Evolutionary conservation across 2,329 filamentous ascomycete genomes (phyloP).

Genomic region (Pseudodiploospora longispora): DNA sequence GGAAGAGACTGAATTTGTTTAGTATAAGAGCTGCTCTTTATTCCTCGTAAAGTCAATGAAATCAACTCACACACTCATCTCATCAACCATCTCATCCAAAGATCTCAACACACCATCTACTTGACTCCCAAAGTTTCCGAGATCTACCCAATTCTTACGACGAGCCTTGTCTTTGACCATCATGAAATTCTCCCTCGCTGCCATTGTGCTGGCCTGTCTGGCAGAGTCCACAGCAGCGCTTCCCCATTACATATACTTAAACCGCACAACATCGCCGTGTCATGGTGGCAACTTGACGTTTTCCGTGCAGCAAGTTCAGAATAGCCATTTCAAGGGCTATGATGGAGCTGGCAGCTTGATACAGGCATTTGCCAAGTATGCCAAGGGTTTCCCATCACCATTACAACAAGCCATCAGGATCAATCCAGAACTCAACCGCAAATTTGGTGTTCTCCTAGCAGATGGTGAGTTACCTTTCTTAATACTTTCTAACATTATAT

Average conservation of each 20-base stretch:
- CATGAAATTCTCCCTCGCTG: slow-evolving; percentile 7
- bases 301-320: slow-evolving; percentile 24
- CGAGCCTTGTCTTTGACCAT: not conserved
- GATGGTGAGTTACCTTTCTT: slow-evolving; percentile 2
- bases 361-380: slow-evolving; percentile 30
- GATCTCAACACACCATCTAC: too few species aligned
- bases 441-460: slow-evolving; percentile 11
- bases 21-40: too few species aligned
- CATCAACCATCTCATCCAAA: too few species aligned
- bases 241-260: too few species aligned
- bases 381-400: slow-evolving; percentile 18
- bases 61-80: too few species aligned
- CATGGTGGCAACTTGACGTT: slow-evolving; percentile 13
- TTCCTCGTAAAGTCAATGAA: too few species aligned
- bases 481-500: not conserved
- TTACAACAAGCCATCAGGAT: slow-evolving; percentile 17
- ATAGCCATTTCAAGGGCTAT: slow-evolving; percentile 24
- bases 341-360: slow-evolving; percentile 22
- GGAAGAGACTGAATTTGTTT: too few species aligned
- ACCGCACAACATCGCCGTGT: not conserved
- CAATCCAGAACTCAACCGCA: slow-evolving; percentile 15
- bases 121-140: too few species aligned
- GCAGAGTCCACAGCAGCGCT: slow-evolving; percentile 3
- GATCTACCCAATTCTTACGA: too few species aligned
- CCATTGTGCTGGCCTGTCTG: slow-evolving; percentile 1